Evolutionary conservation across 306 rosid genomes (phyloP).

Genomic region (Elaeagnus macrophylla): DNA sequence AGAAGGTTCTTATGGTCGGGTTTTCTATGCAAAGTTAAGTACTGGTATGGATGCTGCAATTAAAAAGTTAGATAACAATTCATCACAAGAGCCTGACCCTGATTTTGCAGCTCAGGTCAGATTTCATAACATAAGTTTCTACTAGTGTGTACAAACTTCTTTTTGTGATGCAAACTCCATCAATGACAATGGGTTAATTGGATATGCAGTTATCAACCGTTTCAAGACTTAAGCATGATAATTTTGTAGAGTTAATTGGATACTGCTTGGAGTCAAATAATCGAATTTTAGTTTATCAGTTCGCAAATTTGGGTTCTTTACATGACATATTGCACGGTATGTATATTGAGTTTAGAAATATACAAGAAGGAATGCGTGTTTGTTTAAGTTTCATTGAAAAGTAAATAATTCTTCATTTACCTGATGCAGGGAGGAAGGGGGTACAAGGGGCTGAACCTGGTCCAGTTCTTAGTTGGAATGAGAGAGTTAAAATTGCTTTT

Average conservation of each 20-base stretch:
- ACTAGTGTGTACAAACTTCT: neutral
- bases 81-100: constrained; percentile 64
- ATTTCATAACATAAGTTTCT: neutral
- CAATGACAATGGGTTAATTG: neutral
- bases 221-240: constrained; percentile 74
- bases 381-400: neutral
- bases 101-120: constrained; percentile 70
- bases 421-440: constrained; percentile 78
- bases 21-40: constrained; percentile 56
- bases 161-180: neutral
- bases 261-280: constrained; percentile 76
- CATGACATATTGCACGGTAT: constrained; percentile 90
- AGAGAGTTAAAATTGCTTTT: constrained; percentile 76
- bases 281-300: constrained; percentile 70
- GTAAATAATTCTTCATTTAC: neutral
- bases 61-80: constrained; percentile 67
- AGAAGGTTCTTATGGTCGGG: constrained; percentile 95
- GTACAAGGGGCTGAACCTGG: constrained; percentile 98
- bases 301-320: constrained; percentile 80
- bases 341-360: neutral
- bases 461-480: constrained; percentile 73
- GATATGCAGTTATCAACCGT: constrained; percentile 65
- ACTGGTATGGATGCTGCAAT: constrained; percentile 64
- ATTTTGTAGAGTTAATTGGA: constrained; percentile 82
- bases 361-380: neutral